Conservation (phyloP, 2,329 filamentous ascomycete species). For the Venturiaceae sp. region DNA sequence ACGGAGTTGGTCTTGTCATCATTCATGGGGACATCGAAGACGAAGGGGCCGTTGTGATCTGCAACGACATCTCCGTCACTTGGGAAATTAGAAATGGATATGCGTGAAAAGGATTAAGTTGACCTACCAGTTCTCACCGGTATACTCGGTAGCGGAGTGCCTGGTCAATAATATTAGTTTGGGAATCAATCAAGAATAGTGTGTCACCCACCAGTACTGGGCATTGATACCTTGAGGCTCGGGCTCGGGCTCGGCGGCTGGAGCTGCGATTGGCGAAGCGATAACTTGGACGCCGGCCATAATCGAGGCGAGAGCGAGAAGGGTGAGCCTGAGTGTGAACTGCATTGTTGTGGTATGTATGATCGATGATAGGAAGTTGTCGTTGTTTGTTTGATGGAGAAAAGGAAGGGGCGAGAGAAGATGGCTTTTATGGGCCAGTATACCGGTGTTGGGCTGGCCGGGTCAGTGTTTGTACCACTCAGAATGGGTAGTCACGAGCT, state of each 20-base stretch:
- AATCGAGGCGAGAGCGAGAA: not conserved
- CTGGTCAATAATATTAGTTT: no score
- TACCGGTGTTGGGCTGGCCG: no score
- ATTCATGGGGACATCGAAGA: not conserved
- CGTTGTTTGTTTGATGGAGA: not conserved
- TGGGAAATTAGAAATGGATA: not conserved
- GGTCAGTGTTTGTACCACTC: no score
- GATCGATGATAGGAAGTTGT: not conserved
- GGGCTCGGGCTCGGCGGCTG: not conserved
- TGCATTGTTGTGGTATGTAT: not conserved
- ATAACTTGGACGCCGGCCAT: not conserved
- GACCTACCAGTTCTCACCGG: not conserved
- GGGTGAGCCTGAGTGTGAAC: not conserved
- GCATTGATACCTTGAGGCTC: not conserved
- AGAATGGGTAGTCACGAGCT: no score
- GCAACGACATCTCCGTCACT: not conserved
- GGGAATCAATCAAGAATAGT: no score
- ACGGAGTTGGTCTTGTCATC: not conserved
- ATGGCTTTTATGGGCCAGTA: not conserved
- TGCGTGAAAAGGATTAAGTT: not conserved
- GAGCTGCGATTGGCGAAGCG: not conserved
- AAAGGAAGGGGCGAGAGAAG: not conserved
- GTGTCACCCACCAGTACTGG: no score
- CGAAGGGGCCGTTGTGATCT: not conserved
- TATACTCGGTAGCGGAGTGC: not conserved